A percentile compares a stretch with the other conserved stretches of the same genome.
These are phyloP conservation scores for Phytophthora pini DNA, from an alignment of 352 stramenopile species.

Conservation along the genomic window DNA sequence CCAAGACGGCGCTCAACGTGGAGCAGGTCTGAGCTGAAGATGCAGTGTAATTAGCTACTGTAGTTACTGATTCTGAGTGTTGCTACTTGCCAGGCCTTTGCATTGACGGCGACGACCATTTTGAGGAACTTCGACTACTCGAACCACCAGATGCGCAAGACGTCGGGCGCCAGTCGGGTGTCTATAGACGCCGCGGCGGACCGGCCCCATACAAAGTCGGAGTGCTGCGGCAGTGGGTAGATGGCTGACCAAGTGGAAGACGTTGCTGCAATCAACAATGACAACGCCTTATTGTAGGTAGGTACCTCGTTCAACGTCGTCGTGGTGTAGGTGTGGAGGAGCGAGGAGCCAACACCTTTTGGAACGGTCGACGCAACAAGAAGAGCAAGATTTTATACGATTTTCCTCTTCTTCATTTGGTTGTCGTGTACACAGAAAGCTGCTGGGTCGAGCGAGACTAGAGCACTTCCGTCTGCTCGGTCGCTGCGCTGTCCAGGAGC, in stretches of 20 bases:
- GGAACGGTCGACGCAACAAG: constrained; percentile 20
- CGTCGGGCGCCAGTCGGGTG: constrained; percentile 44
- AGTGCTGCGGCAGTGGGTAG: constrained; percentile 46
- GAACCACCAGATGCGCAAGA: constrained; percentile 64
- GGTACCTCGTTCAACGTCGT: constrained; percentile 20
- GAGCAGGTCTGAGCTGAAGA: constrained; percentile 53
- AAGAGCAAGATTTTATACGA: constrained; percentile 28
- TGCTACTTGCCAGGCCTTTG: constrained; percentile 55
- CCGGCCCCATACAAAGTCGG: constrained; percentile 29
- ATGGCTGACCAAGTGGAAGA: background rate
- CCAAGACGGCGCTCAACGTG: constrained; percentile 84
- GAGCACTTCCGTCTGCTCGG: constrained; percentile 22
- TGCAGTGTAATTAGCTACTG: too few species aligned
- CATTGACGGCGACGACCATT: constrained; percentile 75
- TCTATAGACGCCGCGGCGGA: constrained; percentile 46
- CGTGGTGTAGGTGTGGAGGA: background rate
- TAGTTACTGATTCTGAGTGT: background rate
- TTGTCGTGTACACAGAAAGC: constrained; percentile 1
- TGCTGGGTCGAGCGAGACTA: constrained; percentile 13
- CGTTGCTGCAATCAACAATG: background rate
- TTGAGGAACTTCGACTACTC: constrained; percentile 77
- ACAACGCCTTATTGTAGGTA: constrained; percentile 16
- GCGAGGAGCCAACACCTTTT: constrained; percentile 1
- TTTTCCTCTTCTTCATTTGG: constrained; percentile 11
- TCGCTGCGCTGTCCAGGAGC: constrained; percentile 38